Conservation (phyloP, 2,329 filamentous ascomycete genomes). For the Orbilia blumenaviensis region DNA sequence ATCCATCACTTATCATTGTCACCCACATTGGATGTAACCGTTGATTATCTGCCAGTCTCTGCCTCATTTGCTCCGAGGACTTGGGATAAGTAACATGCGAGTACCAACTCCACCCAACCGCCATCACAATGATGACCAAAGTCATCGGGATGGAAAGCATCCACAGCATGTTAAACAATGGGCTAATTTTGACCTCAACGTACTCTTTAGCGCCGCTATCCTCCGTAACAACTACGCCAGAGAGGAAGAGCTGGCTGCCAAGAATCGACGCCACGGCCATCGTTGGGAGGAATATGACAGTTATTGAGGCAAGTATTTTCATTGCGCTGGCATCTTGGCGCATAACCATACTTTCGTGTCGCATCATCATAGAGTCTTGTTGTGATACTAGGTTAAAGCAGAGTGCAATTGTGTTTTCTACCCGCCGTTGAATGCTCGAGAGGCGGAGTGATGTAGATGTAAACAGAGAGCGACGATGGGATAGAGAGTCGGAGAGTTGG, state of each 20-base stretch:
- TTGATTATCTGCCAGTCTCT: conserved; percentile 4
- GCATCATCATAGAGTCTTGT: conserved; percentile 60
- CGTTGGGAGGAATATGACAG: conserved; percentile 61
- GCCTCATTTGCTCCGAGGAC: conserved; percentile 19
- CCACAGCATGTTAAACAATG: conserved; percentile 18
- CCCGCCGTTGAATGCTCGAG: conserved; percentile 60
- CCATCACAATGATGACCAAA: conserved; percentile 5
- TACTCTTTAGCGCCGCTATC: neutral
- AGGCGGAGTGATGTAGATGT: conserved; percentile 60
- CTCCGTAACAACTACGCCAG: neutral
- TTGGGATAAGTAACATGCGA: conserved; percentile 20
- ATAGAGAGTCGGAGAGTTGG: conserved; percentile 57
- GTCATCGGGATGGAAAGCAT: conserved; percentile 21
- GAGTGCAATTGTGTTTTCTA: conserved; percentile 60
- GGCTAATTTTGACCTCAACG: neutral
- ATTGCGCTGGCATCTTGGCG: conserved; percentile 60
- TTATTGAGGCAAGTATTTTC: conserved; percentile 61
- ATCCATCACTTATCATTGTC: neutral
- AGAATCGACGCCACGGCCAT: conserved; percentile 60
- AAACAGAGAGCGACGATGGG: conserved; percentile 60
- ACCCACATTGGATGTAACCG: neutral
- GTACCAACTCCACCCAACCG: conserved; percentile 26
- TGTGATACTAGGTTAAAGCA: conserved; percentile 61
- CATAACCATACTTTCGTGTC: conserved; percentile 44
- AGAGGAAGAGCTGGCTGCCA: conserved; percentile 53